Percentiles rank a stretch among this genome's conserved stretches.
Conservation (phyloP, 129 eudicot genomes). For the Artemisia tridentata region DNA sequence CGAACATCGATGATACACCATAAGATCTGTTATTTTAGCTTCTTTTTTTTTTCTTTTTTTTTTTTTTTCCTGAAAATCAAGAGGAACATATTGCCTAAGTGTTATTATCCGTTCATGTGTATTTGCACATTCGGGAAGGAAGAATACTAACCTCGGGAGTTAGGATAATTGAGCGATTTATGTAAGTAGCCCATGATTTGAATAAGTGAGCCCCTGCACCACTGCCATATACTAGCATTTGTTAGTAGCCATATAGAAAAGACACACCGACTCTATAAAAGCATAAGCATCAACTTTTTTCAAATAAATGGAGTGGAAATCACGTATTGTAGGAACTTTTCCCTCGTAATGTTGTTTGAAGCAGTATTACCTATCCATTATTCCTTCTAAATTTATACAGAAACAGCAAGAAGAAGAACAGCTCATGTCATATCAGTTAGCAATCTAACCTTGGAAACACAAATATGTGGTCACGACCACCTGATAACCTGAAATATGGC, state of each 20-base stretch:
- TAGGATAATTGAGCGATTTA: conserved; percentile 87
- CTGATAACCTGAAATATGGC: conserved; percentile 91
- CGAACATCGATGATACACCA: background rate
- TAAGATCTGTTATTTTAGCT: background rate
- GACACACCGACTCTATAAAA: background rate
- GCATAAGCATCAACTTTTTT: background rate
- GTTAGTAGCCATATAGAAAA: conserved; percentile 17
- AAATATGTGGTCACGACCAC: conserved; percentile 91
- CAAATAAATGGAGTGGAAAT: background rate
- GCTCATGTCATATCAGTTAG: background rate
- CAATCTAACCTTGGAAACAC: conserved; percentile 83
- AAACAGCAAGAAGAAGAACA: background rate
- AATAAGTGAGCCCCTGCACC: conserved; percentile 99
- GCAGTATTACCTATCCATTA: background rate
- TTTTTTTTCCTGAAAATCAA: background rate
- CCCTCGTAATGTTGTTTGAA: background rate
- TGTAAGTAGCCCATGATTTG: conserved; percentile 83
- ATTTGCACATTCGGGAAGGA: conserved; percentile 6
- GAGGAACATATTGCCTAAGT: conserved; percentile 1
- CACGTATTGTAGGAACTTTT: background rate
- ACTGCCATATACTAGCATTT: conserved; percentile 40
- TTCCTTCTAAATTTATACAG: background rate
- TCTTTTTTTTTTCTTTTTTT: too few species aligned
- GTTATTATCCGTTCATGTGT: background rate
- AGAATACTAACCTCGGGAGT: conserved; percentile 78